Evolutionary conservation across 192 early-diverging fungal species (phyloP), one percentile per base, ranked within the genome.

Genomic region (Coemansia sp.): DNA sequence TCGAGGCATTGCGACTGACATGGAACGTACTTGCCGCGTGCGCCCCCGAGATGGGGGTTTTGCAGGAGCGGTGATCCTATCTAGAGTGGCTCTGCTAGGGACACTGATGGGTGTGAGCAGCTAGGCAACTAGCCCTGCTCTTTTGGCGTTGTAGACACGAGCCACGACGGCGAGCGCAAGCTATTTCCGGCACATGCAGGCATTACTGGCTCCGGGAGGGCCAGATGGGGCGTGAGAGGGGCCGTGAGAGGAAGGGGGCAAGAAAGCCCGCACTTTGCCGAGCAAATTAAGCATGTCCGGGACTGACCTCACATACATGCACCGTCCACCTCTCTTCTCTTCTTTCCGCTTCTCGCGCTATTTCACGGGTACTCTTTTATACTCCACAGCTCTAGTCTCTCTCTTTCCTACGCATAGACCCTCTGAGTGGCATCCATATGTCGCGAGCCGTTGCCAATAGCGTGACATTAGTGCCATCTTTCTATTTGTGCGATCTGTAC

Each of bases 261-360:
- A 26, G 43, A 45, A 52, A 23, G 23, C 48, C 48, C 48, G 48
- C 48, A 26, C 48, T 52, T 21, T 52, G 48, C 48, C 48, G 48
- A 52, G n/a, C 23, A 52, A 52, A 52, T 52, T 52, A 52, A 52
- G 48, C 48, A 52, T 52, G 48, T 26, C 25, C 23, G 48, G 48
- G 48, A 31, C 48, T 52, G 48, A 52, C 48, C 48, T 52, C 10
- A 23, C 48, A 52, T 52, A 52, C 25, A 23, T 47, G 45, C 45
- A 52, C 48, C 48, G 3, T 52, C 48, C 20, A 9, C 45, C 20
- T 47, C n/a, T 7, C 7, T 23, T 21, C 45, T 21, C 20, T 47
- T 50, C 23, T 13, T 26, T 23, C 23, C 48, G 48, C 48, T 26
- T 26, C 48, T 52, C 23, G 48, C 48, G 48, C 48, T 52, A 52